Evolutionary conservation across 805 yeast species (phyloP).

Genomic region (Metschnikowia dekortorum): DNA sequence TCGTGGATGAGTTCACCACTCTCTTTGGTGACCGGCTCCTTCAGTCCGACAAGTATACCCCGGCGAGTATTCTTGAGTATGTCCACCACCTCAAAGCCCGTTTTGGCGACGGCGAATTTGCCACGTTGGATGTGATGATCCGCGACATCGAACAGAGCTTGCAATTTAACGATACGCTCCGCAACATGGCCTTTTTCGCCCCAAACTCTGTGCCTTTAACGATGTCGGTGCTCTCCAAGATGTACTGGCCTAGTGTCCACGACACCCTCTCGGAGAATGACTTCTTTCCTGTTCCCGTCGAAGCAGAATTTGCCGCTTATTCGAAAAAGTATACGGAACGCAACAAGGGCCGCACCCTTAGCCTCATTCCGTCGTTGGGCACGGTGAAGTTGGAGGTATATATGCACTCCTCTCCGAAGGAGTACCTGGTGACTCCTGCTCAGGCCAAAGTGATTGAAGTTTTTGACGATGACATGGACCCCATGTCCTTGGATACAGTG

Average conservation of each 20-base stretch:
- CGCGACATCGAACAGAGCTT: slow-evolving; percentile 61
- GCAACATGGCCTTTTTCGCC: background rate
- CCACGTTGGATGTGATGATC: slow-evolving; percentile 79
- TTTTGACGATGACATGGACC: slow-evolving; percentile 37
- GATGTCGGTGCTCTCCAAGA: slow-evolving; percentile 58
- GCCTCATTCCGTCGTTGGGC: slow-evolving; percentile 57
- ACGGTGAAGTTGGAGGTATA: slow-evolving; percentile 55
- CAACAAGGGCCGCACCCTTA: slow-evolving; percentile 57
- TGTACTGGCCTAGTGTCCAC: slow-evolving; percentile 73
- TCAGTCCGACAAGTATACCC: slow-evolving; percentile 35
- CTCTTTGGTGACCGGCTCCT: slow-evolving; percentile 58
- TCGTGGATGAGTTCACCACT: slow-evolving; percentile 59
- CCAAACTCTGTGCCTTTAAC: background rate
- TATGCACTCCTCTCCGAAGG: slow-evolving; percentile 12
- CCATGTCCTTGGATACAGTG: slow-evolving; percentile 24
- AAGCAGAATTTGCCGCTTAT: slow-evolving; percentile 40
- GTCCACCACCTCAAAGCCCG: slow-evolving; percentile 54
- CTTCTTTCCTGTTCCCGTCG: slow-evolving; percentile 51
- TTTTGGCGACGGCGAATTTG: slow-evolving; percentile 64
- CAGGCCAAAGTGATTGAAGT: slow-evolving; percentile 59
- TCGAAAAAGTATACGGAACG: slow-evolving; percentile 36
- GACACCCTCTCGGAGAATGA: slow-evolving; percentile 26
- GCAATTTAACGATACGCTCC: slow-evolving; percentile 40
- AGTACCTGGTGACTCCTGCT: slow-evolving; percentile 58
- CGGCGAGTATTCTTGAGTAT: slow-evolving; percentile 36